phyloP scores from a whole-genome alignment of 257 asterid species.

The Solanum chilense region DNA sequence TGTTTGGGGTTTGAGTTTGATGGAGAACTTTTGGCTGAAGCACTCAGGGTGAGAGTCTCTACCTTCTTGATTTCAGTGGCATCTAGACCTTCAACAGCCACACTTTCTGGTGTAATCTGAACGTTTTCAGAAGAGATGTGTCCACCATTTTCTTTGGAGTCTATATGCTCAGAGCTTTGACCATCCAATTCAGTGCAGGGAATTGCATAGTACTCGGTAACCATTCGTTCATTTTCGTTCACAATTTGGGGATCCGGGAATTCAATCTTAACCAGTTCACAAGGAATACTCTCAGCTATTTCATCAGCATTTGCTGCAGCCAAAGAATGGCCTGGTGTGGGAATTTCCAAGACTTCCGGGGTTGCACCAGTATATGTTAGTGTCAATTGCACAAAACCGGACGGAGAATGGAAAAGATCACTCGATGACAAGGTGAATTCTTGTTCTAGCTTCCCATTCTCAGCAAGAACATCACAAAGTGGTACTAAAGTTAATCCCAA shows the following conservation, averaged over 20 bases:
- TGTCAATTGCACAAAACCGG: slow-evolving; percentile 82
- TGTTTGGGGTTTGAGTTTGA: not conserved
- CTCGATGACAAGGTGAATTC: slow-evolving; percentile 87
- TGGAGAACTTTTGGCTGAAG: slow-evolving; percentile 38
- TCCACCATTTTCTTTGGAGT: slow-evolving; percentile 44
- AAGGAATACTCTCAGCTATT: slow-evolving; percentile 16
- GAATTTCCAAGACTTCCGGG: slow-evolving; percentile 62
- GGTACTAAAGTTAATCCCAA: slow-evolving; percentile 88
- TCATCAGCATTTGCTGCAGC: slow-evolving; percentile 17
- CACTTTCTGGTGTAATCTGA: slow-evolving; percentile 19
- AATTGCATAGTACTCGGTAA: slow-evolving; percentile 67
- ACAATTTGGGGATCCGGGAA: slow-evolving; percentile 81
- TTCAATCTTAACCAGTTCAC: slow-evolving; percentile 66
- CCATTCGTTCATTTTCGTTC: slow-evolving; percentile 79
- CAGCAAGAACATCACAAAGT: slow-evolving; percentile 56
- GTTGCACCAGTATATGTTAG: slow-evolving; percentile 47
- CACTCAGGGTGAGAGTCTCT: slow-evolving; percentile 50
- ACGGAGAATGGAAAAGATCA: slow-evolving; percentile 97
- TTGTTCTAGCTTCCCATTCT: slow-evolving; percentile 60
- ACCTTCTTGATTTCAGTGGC: slow-evolving; percentile 16
- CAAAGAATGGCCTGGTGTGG: slow-evolving; percentile 27
- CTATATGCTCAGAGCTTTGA: slow-evolving; percentile 41
- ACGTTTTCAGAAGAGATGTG: slow-evolving; percentile 27
- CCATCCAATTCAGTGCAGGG: slow-evolving; percentile 47
- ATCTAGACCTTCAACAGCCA: not conserved